Base-by-base conservation (phyloP, 2,329 filamentous ascomycete genomes). In the Lasiodiplodia theobromae region DNA sequence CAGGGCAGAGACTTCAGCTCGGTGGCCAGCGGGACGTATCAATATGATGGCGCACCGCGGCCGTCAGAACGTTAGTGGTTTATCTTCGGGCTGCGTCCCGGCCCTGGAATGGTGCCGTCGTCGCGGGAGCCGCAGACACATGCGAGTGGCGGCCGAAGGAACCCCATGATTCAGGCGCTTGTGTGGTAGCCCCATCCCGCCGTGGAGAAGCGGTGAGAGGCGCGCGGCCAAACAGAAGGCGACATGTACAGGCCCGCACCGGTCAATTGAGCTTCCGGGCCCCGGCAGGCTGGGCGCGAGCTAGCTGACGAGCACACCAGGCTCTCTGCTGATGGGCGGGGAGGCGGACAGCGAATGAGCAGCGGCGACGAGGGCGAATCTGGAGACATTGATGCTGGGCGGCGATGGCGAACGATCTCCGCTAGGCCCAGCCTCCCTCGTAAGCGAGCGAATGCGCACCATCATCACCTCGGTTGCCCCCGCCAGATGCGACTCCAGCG, bases 121-220 rank as follows among this genome's bases (percentile, higher is more conserved):
- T 54, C 21, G 66, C 49, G 56, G 56, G 56, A 63, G 66, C 56
- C 44, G 47, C 51, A 66, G 38, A 21, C 25, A 23, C 34, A 31
- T 34, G 51, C 63, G 38, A 44, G 58, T 62, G 58, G 58, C 58
- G 58, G 58, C 58, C 58, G 58, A 62, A 62, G 31, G 62, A 54
- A 28, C 12, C 28, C 44, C 57, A 53, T 63, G 66, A 63, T 63
- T 68, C 66, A 68, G 66, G 66, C 57, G 66, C 47, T 49, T 68
- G 47, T n/a, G 47, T 25, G 34, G 66, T 62, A 62, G 56, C 56
- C 56, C 66, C 56, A 63, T 62, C 34, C 18, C 21, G 47, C 18
- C 49, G 66, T 68, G 66, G 66, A 68, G 66, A 68, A 68, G 66
- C 66, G 66, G 66, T 68, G 66, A 68, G 57, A n/a, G 18, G 8